Evolutionary conservation across 2,329 filamentous ascomycete species (phyloP).

Genomic region (Exserohilum rostratum): DNA sequence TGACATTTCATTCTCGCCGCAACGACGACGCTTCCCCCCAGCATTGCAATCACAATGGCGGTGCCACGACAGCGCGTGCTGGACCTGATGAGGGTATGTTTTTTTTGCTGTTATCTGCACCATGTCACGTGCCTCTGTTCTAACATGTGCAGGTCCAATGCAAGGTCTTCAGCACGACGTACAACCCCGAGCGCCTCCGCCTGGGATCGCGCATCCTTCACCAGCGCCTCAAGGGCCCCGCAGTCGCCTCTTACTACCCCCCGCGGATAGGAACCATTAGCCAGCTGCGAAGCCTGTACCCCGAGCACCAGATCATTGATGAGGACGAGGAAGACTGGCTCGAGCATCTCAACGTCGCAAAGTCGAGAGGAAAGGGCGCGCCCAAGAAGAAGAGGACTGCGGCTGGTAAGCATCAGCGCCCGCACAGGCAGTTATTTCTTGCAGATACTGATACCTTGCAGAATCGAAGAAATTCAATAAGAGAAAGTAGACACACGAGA

Average conservation of each 20-base stretch:
- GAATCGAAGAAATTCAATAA: slow-evolving; percentile 57
- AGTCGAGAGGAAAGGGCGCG: slow-evolving; percentile 76
- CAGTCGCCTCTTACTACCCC: slow-evolving; percentile 87
- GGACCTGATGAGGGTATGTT: slow-evolving; percentile 77
- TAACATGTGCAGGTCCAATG: slow-evolving; percentile 73
- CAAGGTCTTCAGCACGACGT: slow-evolving; percentile 87
- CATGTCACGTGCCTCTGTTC: neutral
- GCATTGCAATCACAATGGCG: slow-evolving; percentile 49
- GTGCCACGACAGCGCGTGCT: slow-evolving; percentile 60
- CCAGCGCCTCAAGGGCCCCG: slow-evolving; percentile 83
- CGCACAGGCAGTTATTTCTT: neutral
- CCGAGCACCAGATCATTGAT: slow-evolving; percentile 72
- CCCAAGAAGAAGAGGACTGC: slow-evolving; percentile 85
- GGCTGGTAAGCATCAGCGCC: slow-evolving; percentile 47
- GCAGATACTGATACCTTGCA: slow-evolving; percentile 22
- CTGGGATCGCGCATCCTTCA: slow-evolving; percentile 92
- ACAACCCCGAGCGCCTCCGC: slow-evolving; percentile 81
- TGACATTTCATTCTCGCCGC: slow-evolving; percentile 22
- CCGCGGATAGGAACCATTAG: slow-evolving; percentile 72
- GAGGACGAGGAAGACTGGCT: slow-evolving; percentile 80
- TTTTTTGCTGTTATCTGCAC: neutral
- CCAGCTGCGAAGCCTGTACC: slow-evolving; percentile 74
- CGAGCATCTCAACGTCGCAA: slow-evolving; percentile 64
- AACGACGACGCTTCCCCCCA: slow-evolving; percentile 8
- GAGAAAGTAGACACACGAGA: slow-evolving; percentile 50